Conservation (phyloP, 2,329 filamentous ascomycete genomes). For the Diaporthe vexans region DNA sequence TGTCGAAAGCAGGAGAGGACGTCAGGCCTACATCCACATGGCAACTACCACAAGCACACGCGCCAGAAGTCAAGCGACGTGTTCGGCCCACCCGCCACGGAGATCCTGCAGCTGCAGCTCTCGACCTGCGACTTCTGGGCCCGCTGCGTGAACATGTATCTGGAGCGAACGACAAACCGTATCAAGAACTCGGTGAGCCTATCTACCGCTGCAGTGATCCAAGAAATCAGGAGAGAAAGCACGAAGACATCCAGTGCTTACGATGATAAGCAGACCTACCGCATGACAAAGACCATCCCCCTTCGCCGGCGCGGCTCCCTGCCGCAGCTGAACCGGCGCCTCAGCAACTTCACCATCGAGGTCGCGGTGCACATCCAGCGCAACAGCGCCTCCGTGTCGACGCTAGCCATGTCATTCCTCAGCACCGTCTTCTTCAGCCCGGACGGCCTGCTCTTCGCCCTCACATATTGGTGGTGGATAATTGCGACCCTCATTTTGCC, state of each 20-base stretch:
- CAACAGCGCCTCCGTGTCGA: slow-evolving; percentile 39
- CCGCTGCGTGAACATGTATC: slow-evolving; percentile 41
- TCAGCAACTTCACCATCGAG: slow-evolving; percentile 41
- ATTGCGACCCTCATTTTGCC: slow-evolving; percentile 39
- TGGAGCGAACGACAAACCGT: slow-evolving; percentile 38
- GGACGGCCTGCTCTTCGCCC: slow-evolving; percentile 40
- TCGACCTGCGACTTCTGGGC: slow-evolving; percentile 42
- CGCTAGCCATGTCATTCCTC: slow-evolving; percentile 39
- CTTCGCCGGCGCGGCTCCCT: slow-evolving; percentile 38
- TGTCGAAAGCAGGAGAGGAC: neutral
- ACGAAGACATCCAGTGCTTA: too few relatives aligned
- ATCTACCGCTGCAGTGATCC: neutral
- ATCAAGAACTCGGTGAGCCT: slow-evolving; percentile 35
- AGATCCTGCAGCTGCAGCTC: slow-evolving; percentile 40
- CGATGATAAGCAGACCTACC: slow-evolving; percentile 33
- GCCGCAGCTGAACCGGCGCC: slow-evolving; percentile 39
- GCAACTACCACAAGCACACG: slow-evolving; percentile 32
- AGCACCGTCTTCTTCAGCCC: slow-evolving; percentile 43
- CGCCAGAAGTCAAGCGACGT: slow-evolving; percentile 41
- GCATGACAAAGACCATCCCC: slow-evolving; percentile 41
- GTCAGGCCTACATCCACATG: neutral
- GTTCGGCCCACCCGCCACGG: slow-evolving; percentile 36
- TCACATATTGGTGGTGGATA: slow-evolving; percentile 42
- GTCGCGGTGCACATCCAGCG: slow-evolving; percentile 40
- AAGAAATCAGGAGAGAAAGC: too few relatives aligned